Conservation (phyloP, 2,329 filamentous ascomycete genomes). For the Stromatinia cepivora region DNA sequence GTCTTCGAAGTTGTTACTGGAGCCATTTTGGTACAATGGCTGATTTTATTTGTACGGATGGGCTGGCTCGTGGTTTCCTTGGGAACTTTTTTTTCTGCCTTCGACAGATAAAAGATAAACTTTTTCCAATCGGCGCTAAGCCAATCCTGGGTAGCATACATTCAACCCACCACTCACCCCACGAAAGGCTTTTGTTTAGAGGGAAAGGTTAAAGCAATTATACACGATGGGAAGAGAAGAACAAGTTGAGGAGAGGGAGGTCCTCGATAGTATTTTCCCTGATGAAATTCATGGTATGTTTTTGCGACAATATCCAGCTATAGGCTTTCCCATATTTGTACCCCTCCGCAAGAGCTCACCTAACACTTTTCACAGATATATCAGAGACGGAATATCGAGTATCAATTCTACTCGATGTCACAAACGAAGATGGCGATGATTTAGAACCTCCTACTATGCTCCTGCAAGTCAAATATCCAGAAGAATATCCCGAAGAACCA, state of each 20-base stretch:
- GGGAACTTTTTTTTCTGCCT: slow-evolving; percentile 27
- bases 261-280: slow-evolving; percentile 96
- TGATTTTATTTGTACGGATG: slow-evolving; percentile 4
- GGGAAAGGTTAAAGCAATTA: slow-evolving; percentile 13
- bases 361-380: slow-evolving; percentile 61
- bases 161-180: slow-evolving; percentile 10
- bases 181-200: slow-evolving; percentile 13
- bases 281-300: slow-evolving; percentile 86
- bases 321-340: not conserved
- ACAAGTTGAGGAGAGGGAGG: slow-evolving; percentile 92
- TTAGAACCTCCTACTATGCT: slow-evolving; percentile 69
- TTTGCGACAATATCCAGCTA: slow-evolving; percentile 2
- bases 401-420: slow-evolving; percentile 78
- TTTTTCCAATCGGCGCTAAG: slow-evolving; percentile 30
- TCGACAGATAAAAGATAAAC: slow-evolving; percentile 24
- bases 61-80: slow-evolving; percentile 14
- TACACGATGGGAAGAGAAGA: slow-evolving; percentile 72
- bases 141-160: slow-evolving; percentile 27
- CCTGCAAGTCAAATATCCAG: slow-evolving; percentile 86
- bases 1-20: slow-evolving; percentile 46
- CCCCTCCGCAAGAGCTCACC: slow-evolving; percentile 3
- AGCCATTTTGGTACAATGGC: slow-evolving; percentile 36
- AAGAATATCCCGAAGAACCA: slow-evolving; percentile 83
- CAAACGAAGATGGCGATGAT: slow-evolving; percentile 61
- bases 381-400: slow-evolving; percentile 88